Base-by-base conservation (phyloP, 169 alveolate genomes). In the Plasmodium relictum region DNA sequence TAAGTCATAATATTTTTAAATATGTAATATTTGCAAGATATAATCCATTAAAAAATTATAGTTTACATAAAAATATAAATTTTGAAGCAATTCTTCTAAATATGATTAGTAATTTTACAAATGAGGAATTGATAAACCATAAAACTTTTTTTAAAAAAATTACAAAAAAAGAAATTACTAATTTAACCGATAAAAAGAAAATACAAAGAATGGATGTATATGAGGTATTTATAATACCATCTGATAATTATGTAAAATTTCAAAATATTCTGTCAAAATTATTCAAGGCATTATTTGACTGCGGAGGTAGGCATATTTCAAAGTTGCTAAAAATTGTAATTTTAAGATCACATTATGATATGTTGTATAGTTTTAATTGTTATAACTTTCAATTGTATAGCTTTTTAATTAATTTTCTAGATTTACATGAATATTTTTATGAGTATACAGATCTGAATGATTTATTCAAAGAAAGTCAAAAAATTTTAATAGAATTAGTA, bases 241-340 rank as follows among this genome's bases (percentile, higher is more conserved):
- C 92, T 31, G 44, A 16, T 70, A 86, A 44, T 45, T 86, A 86
- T 71, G 24, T 62, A 2, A 45, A 71, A 9, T 86, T 86, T 52
- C 88, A 86, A 65, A 59, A 18, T 9, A 58, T 86, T 8, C 20
- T 86, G 16, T 58, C 92, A 6, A 58, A 50, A 39, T 56, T 86
- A 0, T 86, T 86, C 20, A 86, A 86, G 65, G 86, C 92, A 22
- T 37, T 86, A 62, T 86, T 70, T 62, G 87, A 86, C 62, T 86
- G 92, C 70, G 92, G 92, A 20, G 92, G 92, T 8, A 86, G 61
- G 71, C 87, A 86, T 37, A 71, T 86, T 45, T 86, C 92, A 0
- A 59, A 59, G 54, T 70, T 86, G n/a, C 22, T 86, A 22, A 70
- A 70, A 73, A 86, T 86, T 26, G 92, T 61, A n/a, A 39, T 73